Evolutionary conservation across 2,329 filamentous ascomycete species (phyloP).

Genomic region (Bipolaris oryzae): DNA sequence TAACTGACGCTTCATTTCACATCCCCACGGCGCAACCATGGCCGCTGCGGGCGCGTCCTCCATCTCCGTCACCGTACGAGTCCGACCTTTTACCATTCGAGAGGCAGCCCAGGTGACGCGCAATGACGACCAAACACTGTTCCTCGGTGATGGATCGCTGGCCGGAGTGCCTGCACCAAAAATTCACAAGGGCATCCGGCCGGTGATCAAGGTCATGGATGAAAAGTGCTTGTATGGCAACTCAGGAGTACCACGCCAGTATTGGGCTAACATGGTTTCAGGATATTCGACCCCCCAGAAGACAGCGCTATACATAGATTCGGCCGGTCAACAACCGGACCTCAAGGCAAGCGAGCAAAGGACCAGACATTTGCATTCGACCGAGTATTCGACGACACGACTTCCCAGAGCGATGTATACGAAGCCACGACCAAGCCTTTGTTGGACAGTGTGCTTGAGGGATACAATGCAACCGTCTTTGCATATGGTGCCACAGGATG

Average conservation of each 20-base stretch:
- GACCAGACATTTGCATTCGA: slow-evolving; percentile 98
- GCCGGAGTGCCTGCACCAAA: slow-evolving; percentile 86
- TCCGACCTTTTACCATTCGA: slow-evolving; percentile 76
- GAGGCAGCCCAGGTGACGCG: slow-evolving; percentile 89
- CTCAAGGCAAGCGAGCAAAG: slow-evolving; percentile 86
- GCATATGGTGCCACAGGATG: slow-evolving; percentile 97
- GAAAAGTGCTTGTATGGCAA: slow-evolving; percentile 85
- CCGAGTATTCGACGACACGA: slow-evolving; percentile 94
- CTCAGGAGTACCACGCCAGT: not conserved
- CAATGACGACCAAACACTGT: slow-evolving; percentile 83
- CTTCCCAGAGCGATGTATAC: slow-evolving; percentile 90
- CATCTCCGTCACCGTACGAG: slow-evolving; percentile 62
- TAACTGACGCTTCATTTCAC: slow-evolving; percentile 11
- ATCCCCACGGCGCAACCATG: slow-evolving; percentile 35
- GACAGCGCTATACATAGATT: slow-evolving; percentile 91
- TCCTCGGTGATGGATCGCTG: slow-evolving; percentile 95
- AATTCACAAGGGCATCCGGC: slow-evolving; percentile 82
- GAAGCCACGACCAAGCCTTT: slow-evolving; percentile 87
- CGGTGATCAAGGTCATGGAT: slow-evolving; percentile 95
- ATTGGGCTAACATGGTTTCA: slow-evolving; percentile 51
- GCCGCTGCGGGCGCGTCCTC: slow-evolving; percentile 55
- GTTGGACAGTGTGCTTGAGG: slow-evolving; percentile 94
- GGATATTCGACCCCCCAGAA: slow-evolving; percentile 96
- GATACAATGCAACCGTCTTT: slow-evolving; percentile 98
- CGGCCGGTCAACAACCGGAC: slow-evolving; percentile 73